phyloP scores from a whole-genome alignment of 2,329 filamentous ascomycete species.

The Nothomitra cinnamomea region DNA sequence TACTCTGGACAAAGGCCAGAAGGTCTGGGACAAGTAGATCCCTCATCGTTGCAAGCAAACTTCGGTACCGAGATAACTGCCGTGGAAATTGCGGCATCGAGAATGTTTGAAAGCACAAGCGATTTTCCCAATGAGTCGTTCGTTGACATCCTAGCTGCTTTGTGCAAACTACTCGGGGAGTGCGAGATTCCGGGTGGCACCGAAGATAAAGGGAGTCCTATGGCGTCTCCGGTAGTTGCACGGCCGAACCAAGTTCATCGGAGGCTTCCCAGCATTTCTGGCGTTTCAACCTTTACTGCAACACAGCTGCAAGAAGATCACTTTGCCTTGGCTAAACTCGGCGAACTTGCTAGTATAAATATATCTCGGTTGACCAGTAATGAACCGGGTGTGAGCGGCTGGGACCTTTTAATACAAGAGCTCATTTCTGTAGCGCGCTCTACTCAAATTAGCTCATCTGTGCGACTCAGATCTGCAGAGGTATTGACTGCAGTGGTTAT shows the following conservation, averaged over 20 bases:
- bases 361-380: slow-evolving; percentile 55
- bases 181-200: background rate
- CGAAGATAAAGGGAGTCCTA: background rate
- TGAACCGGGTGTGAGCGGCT: slow-evolving; percentile 53
- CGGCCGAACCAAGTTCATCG: slow-evolving; percentile 23
- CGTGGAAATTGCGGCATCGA: slow-evolving; percentile 71
- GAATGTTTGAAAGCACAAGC: slow-evolving; percentile 78
- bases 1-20: slow-evolving; percentile 32
- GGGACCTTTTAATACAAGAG: slow-evolving; percentile 46
- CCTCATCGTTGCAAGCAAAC: slow-evolving; percentile 35
- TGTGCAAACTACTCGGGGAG: slow-evolving; percentile 50
- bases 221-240: background rate
- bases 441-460: slow-evolving; percentile 22
- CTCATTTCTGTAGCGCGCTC: slow-evolving; percentile 31
- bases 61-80: slow-evolving; percentile 70
- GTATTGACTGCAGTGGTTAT: slow-evolving; percentile 30
- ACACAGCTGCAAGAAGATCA: slow-evolving; percentile 27
- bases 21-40: slow-evolving; percentile 6
- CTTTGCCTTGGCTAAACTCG: slow-evolving; percentile 53
- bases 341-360: slow-evolving; percentile 57
- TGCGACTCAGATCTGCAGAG: slow-evolving; percentile 31
- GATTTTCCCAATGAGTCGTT: slow-evolving; percentile 81
- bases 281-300: slow-evolving; percentile 23
- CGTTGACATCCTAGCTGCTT: slow-evolving; percentile 53
- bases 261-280: slow-evolving; percentile 24